phyloP scores from a whole-genome alignment of 805 yeast species.

The Nakazawaea populi region DNA sequence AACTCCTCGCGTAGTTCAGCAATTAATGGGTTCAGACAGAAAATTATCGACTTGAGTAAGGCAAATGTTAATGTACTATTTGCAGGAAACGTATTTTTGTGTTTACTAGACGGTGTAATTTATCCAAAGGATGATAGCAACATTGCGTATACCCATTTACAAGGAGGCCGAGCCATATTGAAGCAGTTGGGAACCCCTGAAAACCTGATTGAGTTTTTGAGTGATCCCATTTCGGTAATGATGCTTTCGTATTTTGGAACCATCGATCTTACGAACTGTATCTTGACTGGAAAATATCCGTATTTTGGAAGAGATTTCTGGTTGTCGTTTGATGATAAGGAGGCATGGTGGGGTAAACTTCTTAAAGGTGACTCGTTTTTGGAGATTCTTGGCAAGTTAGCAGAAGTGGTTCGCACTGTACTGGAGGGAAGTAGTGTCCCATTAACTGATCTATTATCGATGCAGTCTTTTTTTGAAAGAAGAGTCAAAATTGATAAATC shows the following conservation, averaged over 20 bases:
- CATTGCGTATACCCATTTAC: slow-evolving; percentile 15
- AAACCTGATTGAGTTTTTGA: slow-evolving; percentile 6
- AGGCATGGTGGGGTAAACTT: slow-evolving; percentile 24
- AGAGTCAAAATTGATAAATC: neutral
- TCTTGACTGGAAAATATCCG: slow-evolving; percentile 16
- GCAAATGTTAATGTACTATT: slow-evolving; percentile 14
- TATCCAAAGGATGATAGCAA: slow-evolving; percentile 11
- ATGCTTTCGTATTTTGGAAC: slow-evolving; percentile 21
- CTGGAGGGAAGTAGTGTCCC: neutral
- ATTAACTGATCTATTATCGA: neutral
- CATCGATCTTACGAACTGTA: slow-evolving; percentile 21
- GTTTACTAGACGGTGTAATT: slow-evolving; percentile 21
- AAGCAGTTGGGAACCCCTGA: slow-evolving; percentile 11
- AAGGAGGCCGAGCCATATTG: slow-evolving; percentile 21
- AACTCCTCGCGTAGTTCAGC: slow-evolving; percentile 9
- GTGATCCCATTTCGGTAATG: slow-evolving; percentile 13
- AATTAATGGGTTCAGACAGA: slow-evolving; percentile 10
- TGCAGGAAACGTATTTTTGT: slow-evolving; percentile 18
- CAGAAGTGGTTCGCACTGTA: neutral
- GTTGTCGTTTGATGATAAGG: slow-evolving; percentile 16
- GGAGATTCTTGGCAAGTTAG: slow-evolving; percentile 19
- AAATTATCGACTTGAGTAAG: slow-evolving; percentile 7
- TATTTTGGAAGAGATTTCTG: slow-evolving; percentile 16
- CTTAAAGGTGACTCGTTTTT: slow-evolving; percentile 22
- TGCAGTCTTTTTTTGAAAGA: slow-evolving; percentile 3